These are phyloP conservation scores for Phytophthora colocasiae DNA, from an alignment of 352 stramenopile genomes.

Conservation along the genomic window DNA sequence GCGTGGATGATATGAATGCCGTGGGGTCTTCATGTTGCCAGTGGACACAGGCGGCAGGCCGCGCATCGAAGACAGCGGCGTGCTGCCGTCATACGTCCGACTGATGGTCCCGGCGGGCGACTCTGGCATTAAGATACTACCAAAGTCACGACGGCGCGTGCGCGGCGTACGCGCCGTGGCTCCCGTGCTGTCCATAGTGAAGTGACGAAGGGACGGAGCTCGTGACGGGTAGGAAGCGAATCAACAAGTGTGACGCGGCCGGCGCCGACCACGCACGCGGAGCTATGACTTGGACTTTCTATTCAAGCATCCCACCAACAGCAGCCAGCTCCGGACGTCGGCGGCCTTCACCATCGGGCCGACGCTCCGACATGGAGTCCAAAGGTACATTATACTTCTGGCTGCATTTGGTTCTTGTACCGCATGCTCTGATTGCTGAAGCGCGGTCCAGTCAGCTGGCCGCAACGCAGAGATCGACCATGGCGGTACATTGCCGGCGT, in stretches of 20 bases:
- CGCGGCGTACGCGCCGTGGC: constrained; percentile 78
- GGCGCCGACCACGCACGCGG: constrained; percentile 14
- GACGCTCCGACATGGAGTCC: neutral
- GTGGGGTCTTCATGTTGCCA: constrained; percentile 52
- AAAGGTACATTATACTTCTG: constrained; percentile 6
- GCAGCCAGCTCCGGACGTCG: constrained; percentile 4
- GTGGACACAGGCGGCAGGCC: constrained; percentile 7
- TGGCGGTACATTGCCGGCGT: neutral
- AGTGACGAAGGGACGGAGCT: neutral
- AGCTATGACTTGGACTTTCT: constrained; percentile 16
- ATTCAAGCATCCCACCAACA: constrained; percentile 4
- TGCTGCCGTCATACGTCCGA: constrained; percentile 48
- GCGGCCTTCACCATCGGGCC: neutral
- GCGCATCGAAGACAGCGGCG: constrained; percentile 26
- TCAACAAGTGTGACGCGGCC: constrained; percentile 30
- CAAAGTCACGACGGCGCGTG: constrained; percentile 41
- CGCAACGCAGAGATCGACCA: constrained; percentile 21
- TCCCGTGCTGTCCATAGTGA: constrained; percentile 80
- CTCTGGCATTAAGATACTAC: constrained; percentile 18
- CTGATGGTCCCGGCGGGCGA: constrained; percentile 34
- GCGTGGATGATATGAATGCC: constrained; percentile 59
- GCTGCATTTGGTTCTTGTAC: neutral
- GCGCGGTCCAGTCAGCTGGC: constrained; percentile 26
- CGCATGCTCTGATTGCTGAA: constrained; percentile 11
- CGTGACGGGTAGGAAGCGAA: constrained; percentile 19